Evolutionary conservation across 139 green algal species (phyloP), one percentile per base, ranked within the genome.

Genomic region (Tetratostichococcus sp.): DNA sequence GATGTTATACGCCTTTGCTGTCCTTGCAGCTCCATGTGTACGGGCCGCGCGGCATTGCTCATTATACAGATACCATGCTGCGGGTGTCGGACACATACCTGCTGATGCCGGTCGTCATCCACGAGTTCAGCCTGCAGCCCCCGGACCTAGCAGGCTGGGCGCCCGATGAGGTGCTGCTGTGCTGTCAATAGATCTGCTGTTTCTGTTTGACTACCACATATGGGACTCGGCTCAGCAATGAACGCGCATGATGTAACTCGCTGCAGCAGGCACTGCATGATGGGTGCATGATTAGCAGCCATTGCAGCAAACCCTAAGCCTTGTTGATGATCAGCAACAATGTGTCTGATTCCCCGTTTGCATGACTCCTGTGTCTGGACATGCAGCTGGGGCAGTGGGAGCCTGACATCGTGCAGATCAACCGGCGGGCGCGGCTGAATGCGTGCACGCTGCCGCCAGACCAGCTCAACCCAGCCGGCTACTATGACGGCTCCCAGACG

Each of bases 11-110:
- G 39, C 17, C 2, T 62, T n/a, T 62, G 50, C 2, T 62, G 50
- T 26, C 2, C 2, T 17, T 26, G 50, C 50, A 62, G 50, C 39
- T 96, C 30, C 92, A 97, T 67, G 73, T 97, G 26, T 96, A 92
- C 69, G 92, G 89, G 4, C 92, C 92, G 2, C 74, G 74, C n/a
- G 92, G 92, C 30, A 74, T 90, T 2, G 85, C 83, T 1, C 78
- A 88, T 0, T 94, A 87, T 77, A 71, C 96, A 39, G 50, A 62
- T 17, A 75, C 67, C n/a, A 84, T 93, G 70, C 83, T 87, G 71
- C 73, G 79, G 67, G 72, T 94, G 30, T 93, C 86, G 2, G 81
- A 90, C 32, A 96, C 91, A 1, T 93, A 86, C 71, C 65, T 94
- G 42, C 80, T 89, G 57, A 87, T 93, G 79, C 89, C 85, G 0